Evolutionary conservation across 441 rosid species (phyloP).

Genomic region (Populus hybrid): DNA sequence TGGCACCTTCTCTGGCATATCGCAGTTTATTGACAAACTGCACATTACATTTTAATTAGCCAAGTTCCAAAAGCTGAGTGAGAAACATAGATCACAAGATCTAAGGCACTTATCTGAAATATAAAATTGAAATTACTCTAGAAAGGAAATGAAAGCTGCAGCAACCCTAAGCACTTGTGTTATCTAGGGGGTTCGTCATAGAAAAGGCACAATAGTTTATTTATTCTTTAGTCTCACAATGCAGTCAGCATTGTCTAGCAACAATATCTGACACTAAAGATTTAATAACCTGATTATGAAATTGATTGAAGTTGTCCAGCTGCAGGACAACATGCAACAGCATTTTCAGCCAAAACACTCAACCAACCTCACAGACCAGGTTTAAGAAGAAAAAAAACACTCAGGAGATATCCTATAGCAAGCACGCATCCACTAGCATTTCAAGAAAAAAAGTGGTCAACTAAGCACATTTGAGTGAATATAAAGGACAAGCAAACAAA

Average conservation of each 20-base stretch:
- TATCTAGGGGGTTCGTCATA: neutral
- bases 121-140: neutral
- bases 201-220: neutral
- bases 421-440: neutral
- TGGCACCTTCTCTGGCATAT: conserved; percentile 77
- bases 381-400: neutral
- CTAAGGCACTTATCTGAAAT: neutral
- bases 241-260: neutral
- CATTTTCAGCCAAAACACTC: neutral
- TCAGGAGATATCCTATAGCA: neutral
- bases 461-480: neutral
- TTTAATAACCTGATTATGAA: neutral
- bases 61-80: conserved; percentile 7
- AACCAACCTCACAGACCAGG: neutral
- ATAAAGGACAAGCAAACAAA: neutral
- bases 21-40: conserved; percentile 74
- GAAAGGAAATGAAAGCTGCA: neutral
- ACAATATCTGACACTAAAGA: neutral
- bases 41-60: conserved; percentile 16
- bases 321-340: neutral
- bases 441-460: neutral
- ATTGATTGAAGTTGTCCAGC: neutral
- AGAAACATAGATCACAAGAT: conserved; percentile 15
- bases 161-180: neutral
- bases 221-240: neutral